Evolutionary conservation across 2,329 filamentous ascomycete genomes (phyloP).

Genomic region (Alternaria sp.): DNA sequence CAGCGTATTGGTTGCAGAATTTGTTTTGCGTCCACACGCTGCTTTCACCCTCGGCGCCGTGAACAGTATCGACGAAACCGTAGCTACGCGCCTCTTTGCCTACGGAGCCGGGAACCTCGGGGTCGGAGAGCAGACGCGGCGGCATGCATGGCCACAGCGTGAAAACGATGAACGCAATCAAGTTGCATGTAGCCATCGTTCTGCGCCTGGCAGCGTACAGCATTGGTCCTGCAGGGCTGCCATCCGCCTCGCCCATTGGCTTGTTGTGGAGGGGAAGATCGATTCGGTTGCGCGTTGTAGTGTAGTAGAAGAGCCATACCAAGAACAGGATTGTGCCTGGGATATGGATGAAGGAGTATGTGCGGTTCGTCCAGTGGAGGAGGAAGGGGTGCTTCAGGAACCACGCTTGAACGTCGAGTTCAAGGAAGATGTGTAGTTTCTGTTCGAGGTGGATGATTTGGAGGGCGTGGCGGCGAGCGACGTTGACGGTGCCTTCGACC

Average conservation of each 20-base stretch:
- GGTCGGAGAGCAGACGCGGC: conserved; percentile 62
- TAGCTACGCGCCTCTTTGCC: conserved; percentile 66
- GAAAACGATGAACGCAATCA: conserved; percentile 66
- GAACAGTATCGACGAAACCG: conserved; percentile 66
- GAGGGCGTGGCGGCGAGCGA: conserved; percentile 72
- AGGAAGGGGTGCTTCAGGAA: conserved; percentile 62
- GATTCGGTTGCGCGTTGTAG: conserved; percentile 65
- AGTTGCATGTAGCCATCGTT: conserved; percentile 65
- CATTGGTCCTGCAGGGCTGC: conserved; percentile 56
- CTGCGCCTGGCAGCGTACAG: conserved; percentile 63
- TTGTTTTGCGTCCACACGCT: conserved; percentile 75
- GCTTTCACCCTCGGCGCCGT: conserved; percentile 64
- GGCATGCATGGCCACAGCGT: conserved; percentile 68
- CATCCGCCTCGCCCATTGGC: conserved; percentile 31
- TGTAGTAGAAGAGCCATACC: conserved; percentile 72
- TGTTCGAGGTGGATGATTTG: conserved; percentile 72
- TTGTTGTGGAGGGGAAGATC: conserved; percentile 51
- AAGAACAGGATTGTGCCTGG: conserved; percentile 76
- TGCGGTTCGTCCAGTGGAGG: conserved; percentile 73
- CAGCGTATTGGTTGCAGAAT: conserved; percentile 79
- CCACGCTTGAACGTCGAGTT: conserved; percentile 66
- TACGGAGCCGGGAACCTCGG: conserved; percentile 59
- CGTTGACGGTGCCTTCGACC: conserved; percentile 70
- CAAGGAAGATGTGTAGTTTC: conserved; percentile 68
- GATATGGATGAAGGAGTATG: conserved; percentile 80